Conservation (phyloP, 2,329 filamentous ascomycete species). For the Hirsutella rhossiliensis region DNA sequence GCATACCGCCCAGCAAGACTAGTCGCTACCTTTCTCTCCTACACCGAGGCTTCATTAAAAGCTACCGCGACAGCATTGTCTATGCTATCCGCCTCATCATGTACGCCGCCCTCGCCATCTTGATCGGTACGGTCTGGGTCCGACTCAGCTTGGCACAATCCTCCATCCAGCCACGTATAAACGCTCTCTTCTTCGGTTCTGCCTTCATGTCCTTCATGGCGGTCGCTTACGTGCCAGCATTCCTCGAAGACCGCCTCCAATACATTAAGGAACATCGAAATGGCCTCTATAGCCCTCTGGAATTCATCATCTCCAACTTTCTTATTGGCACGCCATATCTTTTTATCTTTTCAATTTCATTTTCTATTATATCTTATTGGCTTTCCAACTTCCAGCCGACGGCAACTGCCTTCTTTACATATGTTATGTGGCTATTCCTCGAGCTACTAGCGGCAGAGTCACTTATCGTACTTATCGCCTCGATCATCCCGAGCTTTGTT, state of each 20-base stretch:
- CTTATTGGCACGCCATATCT: slow-evolving; percentile 71
- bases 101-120: slow-evolving; percentile 66
- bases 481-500: slow-evolving; percentile 68
- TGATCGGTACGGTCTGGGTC: slow-evolving; percentile 85
- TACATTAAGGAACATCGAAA: slow-evolving; percentile 57
- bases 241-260: slow-evolving; percentile 54
- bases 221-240: slow-evolving; percentile 74
- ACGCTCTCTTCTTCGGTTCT: slow-evolving; percentile 65
- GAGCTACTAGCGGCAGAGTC: slow-evolving; percentile 74
- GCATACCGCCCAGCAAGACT: slow-evolving; percentile 30
- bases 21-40: slow-evolving; percentile 52
- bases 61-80: slow-evolving; percentile 69
- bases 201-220: slow-evolving; percentile 76
- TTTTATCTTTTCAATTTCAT: slow-evolving; percentile 64
- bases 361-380: slow-evolving; percentile 70
- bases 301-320: slow-evolving; percentile 70
- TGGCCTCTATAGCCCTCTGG: slow-evolving; percentile 63
- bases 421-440: slow-evolving; percentile 75
- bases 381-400: slow-evolving; percentile 61
- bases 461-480: slow-evolving; percentile 65
- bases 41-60: slow-evolving; percentile 72
- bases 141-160: slow-evolving; percentile 55
- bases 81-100: slow-evolving; percentile 76
- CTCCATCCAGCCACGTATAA: slow-evolving; percentile 71
- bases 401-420: slow-evolving; percentile 58